Evolutionary conservation across 2,329 filamentous ascomycete genomes (phyloP), one percentile per base, ranked within the genome.

Genomic region (Clonostachys rosea): DNA sequence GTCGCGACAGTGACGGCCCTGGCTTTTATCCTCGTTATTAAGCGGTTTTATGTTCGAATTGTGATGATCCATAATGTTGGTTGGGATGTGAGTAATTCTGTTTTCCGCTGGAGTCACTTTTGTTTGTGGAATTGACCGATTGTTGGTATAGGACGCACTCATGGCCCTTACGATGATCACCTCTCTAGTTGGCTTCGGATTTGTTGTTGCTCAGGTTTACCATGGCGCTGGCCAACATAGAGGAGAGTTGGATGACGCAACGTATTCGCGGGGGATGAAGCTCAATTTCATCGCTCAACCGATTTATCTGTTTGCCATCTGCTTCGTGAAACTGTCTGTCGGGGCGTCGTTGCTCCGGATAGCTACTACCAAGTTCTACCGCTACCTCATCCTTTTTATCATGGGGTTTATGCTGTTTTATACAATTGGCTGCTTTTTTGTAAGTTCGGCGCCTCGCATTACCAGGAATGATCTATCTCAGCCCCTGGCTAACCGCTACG

Each of bases 41-140:
- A 69, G n/a, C 67, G 74, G 33, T 56, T 69, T 34, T 75, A 73
- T 48, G 76, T 78, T 24, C 67, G 76, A 11, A 24, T 67, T 3
- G 54, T 58, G 11, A 68, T 79, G 57, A 64, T 79, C 41, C 71
- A 67, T 20, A 71, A 70, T 30, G 62, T 73, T 41, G 74, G 75
- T 3, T 53, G 63, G 20, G 77, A 81, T 61, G 76, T 65, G 50
- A 47, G 62, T 55, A 16, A 3, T 3, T n/a, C 14, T n/a, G 6
- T n/a, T 30, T 24, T 30, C 24, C 9, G 8, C 24, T 10, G 24
- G 24, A 10, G 24, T 30, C 24, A 30, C 24, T 2, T 10, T 30
- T 30, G 9, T 4, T 30, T 6, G 24, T 30, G 24, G 9, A 30
- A 30, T 30, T 30, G 24, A 30, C 9, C 8, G 24, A 30, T 30